phyloP scores from a whole-genome alignment of 2,329 filamentous ascomycete species.

The Cladosporium sphaerospermum region DNA sequence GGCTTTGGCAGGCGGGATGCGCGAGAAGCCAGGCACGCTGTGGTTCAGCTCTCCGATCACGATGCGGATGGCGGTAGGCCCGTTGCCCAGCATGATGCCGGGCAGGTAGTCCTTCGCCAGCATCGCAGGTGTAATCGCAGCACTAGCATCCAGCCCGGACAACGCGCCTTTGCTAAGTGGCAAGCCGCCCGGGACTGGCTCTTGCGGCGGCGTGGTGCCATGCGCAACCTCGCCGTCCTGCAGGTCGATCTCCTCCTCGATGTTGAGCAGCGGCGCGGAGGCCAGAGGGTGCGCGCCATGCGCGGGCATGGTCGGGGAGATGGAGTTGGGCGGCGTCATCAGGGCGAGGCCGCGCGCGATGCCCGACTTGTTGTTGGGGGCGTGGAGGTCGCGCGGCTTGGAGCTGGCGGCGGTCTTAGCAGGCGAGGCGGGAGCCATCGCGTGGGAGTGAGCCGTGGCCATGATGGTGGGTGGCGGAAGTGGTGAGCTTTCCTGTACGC shows the following conservation, averaged over 20 bases:
- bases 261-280: slow-evolving; percentile 42
- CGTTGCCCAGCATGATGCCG: slow-evolving; percentile 81
- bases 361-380: slow-evolving; percentile 18
- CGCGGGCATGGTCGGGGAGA: slow-evolving; percentile 79
- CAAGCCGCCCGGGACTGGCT: slow-evolving; percentile 24
- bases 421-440: slow-evolving; percentile 30
- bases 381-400: slow-evolving; percentile 18
- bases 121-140: slow-evolving; percentile 76
- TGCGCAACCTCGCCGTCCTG: slow-evolving; percentile 58
- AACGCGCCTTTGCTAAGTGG: slow-evolving; percentile 47
- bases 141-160: slow-evolving; percentile 61
- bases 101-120: slow-evolving; percentile 87
- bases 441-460: slow-evolving; percentile 26
- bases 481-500: slow-evolving; percentile 30
- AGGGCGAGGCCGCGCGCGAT: slow-evolving; percentile 46
- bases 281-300: slow-evolving; percentile 60
- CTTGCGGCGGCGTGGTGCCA: slow-evolving; percentile 20
- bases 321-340: slow-evolving; percentile 90
- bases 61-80: slow-evolving; percentile 87
- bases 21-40: slow-evolving; percentile 84
- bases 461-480: slow-evolving; percentile 21
- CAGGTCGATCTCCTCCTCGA: slow-evolving; percentile 78
- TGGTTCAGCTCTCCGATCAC: slow-evolving; percentile 93
- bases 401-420: slow-evolving; percentile 26
- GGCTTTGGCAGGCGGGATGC: slow-evolving; percentile 83